phyloP scores from a whole-genome alignment of 1,139 yeast genomes.

The Yamadazyma dendronema region DNA sequence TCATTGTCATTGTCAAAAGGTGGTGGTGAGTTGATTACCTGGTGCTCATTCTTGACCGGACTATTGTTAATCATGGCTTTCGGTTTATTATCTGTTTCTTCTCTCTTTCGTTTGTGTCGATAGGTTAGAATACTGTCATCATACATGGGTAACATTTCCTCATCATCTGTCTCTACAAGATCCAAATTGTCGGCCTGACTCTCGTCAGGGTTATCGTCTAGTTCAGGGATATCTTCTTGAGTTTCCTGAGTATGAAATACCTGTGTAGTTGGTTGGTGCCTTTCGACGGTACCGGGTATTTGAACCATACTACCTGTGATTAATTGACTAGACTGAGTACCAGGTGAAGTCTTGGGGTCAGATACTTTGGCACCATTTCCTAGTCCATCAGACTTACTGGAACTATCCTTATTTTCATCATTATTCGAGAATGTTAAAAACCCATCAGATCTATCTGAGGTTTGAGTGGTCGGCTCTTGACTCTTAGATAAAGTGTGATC shows the following conservation, averaged over 20 bases:
- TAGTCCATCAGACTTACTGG: not conserved
- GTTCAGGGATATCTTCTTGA: slow-evolving; percentile 1
- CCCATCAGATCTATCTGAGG: slow-evolving; percentile 1
- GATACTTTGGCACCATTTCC: slow-evolving; percentile 1
- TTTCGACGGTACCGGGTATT: slow-evolving; percentile 17
- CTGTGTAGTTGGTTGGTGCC: slow-evolving; percentile 13
- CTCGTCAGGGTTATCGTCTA: not conserved
- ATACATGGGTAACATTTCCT: slow-evolving; percentile 8
- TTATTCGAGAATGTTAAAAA: slow-evolving; percentile 7
- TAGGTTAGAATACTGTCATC: slow-evolving; percentile 17
- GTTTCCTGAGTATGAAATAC: slow-evolving; percentile 19
- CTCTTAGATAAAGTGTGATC: too few relatives aligned
- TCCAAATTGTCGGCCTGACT: slow-evolving; percentile 9
- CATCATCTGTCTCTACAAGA: slow-evolving; percentile 20
- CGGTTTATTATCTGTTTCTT: not conserved
- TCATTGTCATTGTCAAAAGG: slow-evolving; percentile 17
- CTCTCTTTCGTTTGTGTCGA: slow-evolving; percentile 6
- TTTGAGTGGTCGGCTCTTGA: not conserved
- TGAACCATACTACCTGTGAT: slow-evolving; percentile 9
- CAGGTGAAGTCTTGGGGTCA: slow-evolving; percentile 2
- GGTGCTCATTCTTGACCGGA: slow-evolving; percentile 8
- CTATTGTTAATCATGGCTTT: slow-evolving; percentile 3
- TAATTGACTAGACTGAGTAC: not conserved
- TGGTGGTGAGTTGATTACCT: slow-evolving; percentile 5
- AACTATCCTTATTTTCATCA: not conserved